Evolutionary conservation across 2,329 filamentous ascomycete genomes (phyloP), one percentile per base, ranked within the genome.

Genomic region (Fusarium secorum): DNA sequence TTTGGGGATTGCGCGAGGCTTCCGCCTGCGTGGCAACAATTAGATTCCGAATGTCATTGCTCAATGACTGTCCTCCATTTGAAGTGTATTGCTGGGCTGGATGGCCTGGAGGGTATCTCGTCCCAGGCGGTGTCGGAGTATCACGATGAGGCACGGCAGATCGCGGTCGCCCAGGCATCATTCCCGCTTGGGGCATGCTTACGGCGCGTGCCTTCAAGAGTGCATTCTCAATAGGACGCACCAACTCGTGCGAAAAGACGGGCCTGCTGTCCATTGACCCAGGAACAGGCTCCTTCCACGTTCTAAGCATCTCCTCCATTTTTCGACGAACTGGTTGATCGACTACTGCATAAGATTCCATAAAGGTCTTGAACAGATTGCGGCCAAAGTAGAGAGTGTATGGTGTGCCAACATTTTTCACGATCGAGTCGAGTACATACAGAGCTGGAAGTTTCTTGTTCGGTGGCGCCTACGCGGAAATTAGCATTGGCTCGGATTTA

Each of bases 341-440:
- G 69, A 98, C 95, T 66, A 97, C 88, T 7, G 92, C 93, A 79
- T 98, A 99, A 39, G 96, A 93, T 76, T 97, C 93, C 94, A 98
- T 98, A 79, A 97, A 99, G 8, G 94, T 98, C 75, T 91, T 89
- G 82, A 95, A 98, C 41, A 99, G 88, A 77, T 95, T 95, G 42
- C 93, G 91, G 56, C 95, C 94, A 72, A 99, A 92, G 80, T 97
- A 98, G 17, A 98, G 87, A 0, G 95, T 98, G 81, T 99, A 99
- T 11, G 96, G 96, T 2, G 95, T 98, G 67, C 96, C 96, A 68
- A 99, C 94, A 84, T 99, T 98, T 83, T 99, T 99, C 79, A 97
- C 95, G 68, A 99, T 95, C 20, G 95, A 98, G 83, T 99, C 96
- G 78, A 99, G 91, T 72, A 99, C 93, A 82, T 98, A 99, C 32